A percentile compares a stretch with the other conserved stretches of the same genome.
Conservation (phyloP, 2,329 filamentous ascomycete genomes). For the Fusarium sororula region DNA sequence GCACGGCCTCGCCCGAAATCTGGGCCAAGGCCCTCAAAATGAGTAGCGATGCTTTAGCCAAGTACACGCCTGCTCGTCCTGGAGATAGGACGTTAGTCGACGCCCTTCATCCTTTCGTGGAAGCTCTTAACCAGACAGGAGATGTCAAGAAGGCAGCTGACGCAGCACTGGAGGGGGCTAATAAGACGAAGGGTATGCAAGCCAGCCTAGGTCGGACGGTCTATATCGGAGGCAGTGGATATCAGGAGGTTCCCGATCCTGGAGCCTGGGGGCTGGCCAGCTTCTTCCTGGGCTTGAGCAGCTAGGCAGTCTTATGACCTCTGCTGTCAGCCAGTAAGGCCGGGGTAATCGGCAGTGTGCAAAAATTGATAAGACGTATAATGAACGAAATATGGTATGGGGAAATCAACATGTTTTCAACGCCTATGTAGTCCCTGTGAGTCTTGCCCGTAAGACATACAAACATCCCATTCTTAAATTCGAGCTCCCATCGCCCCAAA, state of each 20-base stretch:
- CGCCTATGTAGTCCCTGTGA: conserved; percentile 50
- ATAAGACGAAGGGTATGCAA: conserved; percentile 90
- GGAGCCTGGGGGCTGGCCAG: conserved; percentile 80
- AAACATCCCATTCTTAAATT: conserved; percentile 40
- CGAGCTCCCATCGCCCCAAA: conserved; percentile 30
- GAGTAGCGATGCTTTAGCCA: conserved; percentile 75
- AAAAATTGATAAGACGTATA: conserved; percentile 5
- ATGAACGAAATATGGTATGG: conserved; percentile 16
- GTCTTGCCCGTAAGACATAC: conserved; percentile 45
- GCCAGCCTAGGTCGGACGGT: conserved; percentile 76
- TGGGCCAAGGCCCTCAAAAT: conserved; percentile 74
- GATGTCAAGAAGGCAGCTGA: conserved; percentile 77
- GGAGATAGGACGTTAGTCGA: conserved; percentile 94
- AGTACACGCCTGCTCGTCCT: conserved; percentile 88
- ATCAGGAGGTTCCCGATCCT: conserved; percentile 63
- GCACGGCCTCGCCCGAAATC: conserved; percentile 51
- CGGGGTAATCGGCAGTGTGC: background rate
- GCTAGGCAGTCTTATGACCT: conserved; percentile 43
- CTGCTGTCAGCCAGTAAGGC: background rate
- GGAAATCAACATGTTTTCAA: conserved; percentile 47
- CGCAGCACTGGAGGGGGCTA: conserved; percentile 78
- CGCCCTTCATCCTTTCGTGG: conserved; percentile 87
- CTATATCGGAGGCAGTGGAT: conserved; percentile 56
- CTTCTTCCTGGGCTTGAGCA: conserved; percentile 78
- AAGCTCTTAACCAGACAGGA: conserved; percentile 70